Evolutionary conservation across 2,329 filamentous ascomycete genomes (phyloP), one percentile per base, ranked within the genome.

Genomic region (Periconia sp.): DNA sequence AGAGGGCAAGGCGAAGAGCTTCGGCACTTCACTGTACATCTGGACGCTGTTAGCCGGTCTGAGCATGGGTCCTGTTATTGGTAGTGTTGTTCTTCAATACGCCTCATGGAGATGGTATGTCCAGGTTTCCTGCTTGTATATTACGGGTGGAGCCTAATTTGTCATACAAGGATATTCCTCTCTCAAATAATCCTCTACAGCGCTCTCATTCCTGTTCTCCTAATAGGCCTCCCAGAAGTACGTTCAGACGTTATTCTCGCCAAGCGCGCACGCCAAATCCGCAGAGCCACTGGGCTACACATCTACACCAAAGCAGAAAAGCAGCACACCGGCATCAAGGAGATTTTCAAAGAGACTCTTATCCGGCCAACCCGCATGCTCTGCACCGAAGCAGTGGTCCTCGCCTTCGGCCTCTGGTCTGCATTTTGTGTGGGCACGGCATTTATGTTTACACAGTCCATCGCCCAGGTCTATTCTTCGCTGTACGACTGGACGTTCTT

Each of bases 381-480:
- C 4, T 67, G 63, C 50, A 80, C 77, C 1, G 77, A 80, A 59
- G 72, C 72, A 3, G 76, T 80, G 0, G 71, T 80, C 2, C 67
- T 77, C 29, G 69, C 69, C 33, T 71, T 73, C 33, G 77, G 75
- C 1, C 43, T 79, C 13, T 78, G 75, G 75, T 76, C 73, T 6
- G 71, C 73, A 12, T 75, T 78, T 43, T 68, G 69, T 43, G 66
- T 75, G 36, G 73, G 74, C n/a, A 72, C 68, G 2, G 69, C 77
- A 15, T 79, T 75, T 56, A 68, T 78, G 49, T 78, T 76, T 58
- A 78, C 76, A 0, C 76, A 79, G 43, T 75, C 71, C 21, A 70
- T 75, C 29, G 69, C 69, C 9, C 66, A 74, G 50, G 70, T 77
- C 37, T 76, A 73, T 56, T 43, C 54, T 1, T 49, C 40, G 1